Evolutionary conservation across 2,329 filamentous ascomycete genomes (phyloP), one percentile per base, ranked within the genome.

Genomic region (Colletotrichum gigasporum): DNA sequence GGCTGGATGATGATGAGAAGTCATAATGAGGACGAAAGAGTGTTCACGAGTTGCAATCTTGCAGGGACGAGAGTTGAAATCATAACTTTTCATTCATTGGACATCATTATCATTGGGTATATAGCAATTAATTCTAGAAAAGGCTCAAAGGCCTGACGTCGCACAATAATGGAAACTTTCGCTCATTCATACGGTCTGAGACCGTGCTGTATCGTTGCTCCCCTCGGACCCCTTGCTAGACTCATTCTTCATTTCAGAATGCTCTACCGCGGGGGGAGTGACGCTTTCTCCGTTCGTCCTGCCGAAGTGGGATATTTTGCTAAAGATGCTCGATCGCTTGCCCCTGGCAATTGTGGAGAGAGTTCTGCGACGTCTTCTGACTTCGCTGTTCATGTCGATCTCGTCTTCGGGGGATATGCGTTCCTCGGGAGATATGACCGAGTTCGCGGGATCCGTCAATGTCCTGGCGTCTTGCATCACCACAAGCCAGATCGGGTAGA

Each of bases 401-500:
- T 65, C 61, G 24, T 64, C 64, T 3, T 44, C 42, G n/a, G 30
- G 55, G 18, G 51, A 39, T 11, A 41, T 54, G n/a, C 66, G 65
- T 20, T 66, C 50, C 41, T 61, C 55, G n/a, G 55, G 47, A 14
- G 61, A 60, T 3, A 68, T 53, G 12, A 56, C 45, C 5, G 61
- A 61, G 48, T 65, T 48, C 4, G 52, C 45, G n/a, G 76, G 73
- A 62, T 80, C 82, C 12, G 83, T 81, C 55, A 85, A 71, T 10
- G 73, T 69, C 63, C 79, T 80, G 0, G 83, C 86, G 62, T 85
- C 82, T 11, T 69, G 73, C n/a, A 80, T 75, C 24, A 80, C 68
- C 37, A 79, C 78, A 16, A 88, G 73, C 67, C 84, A 86, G 4
- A 83, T 65, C 0, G 85, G 81, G 63, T 85, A 87, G 2, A 79